Percentiles rank a stretch among this genome's conserved stretches.
Evolutionary conservation across 164 flowering plant species (phyloP).

Genomic region (Umbellularia californica): DNA sequence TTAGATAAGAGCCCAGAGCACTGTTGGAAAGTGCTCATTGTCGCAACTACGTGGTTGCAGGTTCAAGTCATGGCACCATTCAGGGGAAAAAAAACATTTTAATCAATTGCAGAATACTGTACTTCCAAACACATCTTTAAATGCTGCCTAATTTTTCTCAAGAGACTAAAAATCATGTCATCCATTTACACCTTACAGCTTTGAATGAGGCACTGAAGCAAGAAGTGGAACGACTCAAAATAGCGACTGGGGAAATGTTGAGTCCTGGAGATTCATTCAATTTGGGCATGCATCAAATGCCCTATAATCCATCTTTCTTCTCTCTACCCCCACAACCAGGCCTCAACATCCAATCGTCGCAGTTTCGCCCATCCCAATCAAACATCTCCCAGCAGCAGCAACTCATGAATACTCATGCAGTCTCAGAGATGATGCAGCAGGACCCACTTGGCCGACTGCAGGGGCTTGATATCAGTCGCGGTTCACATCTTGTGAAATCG

Average conservation of each 20-base stretch:
- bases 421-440: constrained; percentile 59
- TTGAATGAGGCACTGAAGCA: constrained; percentile 79
- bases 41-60: too few species aligned
- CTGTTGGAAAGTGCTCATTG: too few species aligned
- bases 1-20: too few species aligned
- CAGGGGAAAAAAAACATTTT: too few species aligned
- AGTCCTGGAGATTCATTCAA: constrained; percentile 49
- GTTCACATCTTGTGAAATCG: constrained; percentile 55
- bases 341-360: constrained; percentile 43
- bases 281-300: constrained; percentile 57
- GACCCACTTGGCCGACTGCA: constrained; percentile 79
- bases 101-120: too few species aligned
- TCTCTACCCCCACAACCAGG: constrained; percentile 42
- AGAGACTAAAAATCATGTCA: not conserved
- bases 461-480: constrained; percentile 78
- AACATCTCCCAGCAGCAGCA: constrained; percentile 37
- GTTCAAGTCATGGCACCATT: too few species aligned
- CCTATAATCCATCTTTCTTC: constrained; percentile 43
- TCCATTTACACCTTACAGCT: constrained; percentile 34
- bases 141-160: not conserved
- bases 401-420: constrained; percentile 31
- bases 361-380: constrained; percentile 45
- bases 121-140: too few species aligned
- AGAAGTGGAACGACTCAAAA: constrained; percentile 77
- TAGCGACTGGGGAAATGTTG: constrained; percentile 65